Evolutionary conservation across 495 filamentous ascomycete species (phyloP).

Genomic region (Rostrohypoxylon terebratum): DNA sequence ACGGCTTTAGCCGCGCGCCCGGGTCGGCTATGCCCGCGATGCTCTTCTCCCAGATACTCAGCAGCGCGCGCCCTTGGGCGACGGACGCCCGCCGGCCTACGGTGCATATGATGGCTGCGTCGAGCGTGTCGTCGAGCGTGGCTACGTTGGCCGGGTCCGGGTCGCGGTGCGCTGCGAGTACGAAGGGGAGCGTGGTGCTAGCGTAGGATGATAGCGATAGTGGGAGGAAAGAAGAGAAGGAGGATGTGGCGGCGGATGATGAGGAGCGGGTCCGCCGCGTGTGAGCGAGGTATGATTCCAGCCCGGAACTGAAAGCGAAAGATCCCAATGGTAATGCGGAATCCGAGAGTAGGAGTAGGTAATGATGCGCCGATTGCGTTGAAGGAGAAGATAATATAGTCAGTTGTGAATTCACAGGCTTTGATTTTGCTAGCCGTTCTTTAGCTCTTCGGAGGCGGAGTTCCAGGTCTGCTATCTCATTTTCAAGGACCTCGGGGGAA

Average conservation of each 20-base stretch:
- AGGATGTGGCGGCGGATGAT: constrained; percentile 36
- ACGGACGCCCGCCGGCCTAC: constrained; percentile 87
- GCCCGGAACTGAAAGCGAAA: constrained; percentile 93
- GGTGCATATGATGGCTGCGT: constrained; percentile 86
- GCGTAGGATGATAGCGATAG: constrained; percentile 83
- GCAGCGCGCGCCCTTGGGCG: constrained; percentile 85
- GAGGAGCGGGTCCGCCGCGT: constrained; percentile 56
- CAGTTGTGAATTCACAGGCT: neutral
- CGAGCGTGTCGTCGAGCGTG: constrained; percentile 82
- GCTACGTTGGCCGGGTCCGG: constrained; percentile 63
- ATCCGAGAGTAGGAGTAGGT: constrained; percentile 92
- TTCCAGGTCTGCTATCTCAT: constrained; percentile 55
- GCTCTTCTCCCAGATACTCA: constrained; percentile 89
- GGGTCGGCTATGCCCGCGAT: constrained; percentile 55
- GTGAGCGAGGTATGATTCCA: constrained; percentile 95
- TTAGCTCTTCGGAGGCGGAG: constrained; percentile 53
- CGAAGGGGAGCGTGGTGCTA: constrained; percentile 84
- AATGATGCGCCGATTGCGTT: constrained; percentile 64
- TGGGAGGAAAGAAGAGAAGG: constrained; percentile 80
- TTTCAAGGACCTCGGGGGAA: constrained; percentile 24
- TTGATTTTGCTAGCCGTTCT: constrained; percentile 35
- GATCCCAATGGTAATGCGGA: constrained; percentile 95
- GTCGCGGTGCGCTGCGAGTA: constrained; percentile 76
- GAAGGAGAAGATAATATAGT: constrained; percentile 9
- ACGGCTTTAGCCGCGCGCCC: constrained; percentile 47